Evolutionary conservation across 1,139 yeast genomes (phyloP).

Genomic region (Magnusiomyces clavatus): DNA sequence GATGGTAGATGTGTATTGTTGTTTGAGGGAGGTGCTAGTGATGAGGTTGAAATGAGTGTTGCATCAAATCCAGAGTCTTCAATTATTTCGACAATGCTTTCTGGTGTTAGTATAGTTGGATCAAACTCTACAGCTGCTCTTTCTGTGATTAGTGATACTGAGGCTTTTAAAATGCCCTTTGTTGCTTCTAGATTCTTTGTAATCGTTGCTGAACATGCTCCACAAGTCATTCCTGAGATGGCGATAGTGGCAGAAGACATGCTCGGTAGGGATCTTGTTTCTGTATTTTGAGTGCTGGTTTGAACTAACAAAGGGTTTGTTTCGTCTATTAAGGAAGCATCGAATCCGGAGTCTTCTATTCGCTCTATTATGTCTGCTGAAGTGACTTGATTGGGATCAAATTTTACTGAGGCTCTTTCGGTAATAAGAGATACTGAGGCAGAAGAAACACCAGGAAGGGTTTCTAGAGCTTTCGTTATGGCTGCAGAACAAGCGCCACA

Average conservation of each 20-base stretch:
- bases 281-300: constrained; percentile 18
- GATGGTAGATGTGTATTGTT: not conserved
- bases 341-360: constrained; percentile 75
- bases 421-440: constrained; percentile 49
- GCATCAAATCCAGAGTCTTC: constrained; percentile 78
- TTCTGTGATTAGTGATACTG: constrained; percentile 68
- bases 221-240: constrained; percentile 64
- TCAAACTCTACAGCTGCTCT: constrained; percentile 54
- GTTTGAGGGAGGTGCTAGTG: constrained; percentile 1
- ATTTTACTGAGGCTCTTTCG: constrained; percentile 57
- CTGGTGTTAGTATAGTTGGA: constrained; percentile 28
- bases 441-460: constrained; percentile 39
- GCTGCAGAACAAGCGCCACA: constrained; percentile 75
- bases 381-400: constrained; percentile 31
- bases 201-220: constrained; percentile 66
- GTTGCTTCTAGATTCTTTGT: constrained; percentile 43
- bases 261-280: not conserved
- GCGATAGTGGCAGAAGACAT: constrained; percentile 15
- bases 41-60: constrained; percentile 27
- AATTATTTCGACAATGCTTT: constrained; percentile 40
- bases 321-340: constrained; percentile 35
- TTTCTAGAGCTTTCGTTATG: constrained; percentile 47
- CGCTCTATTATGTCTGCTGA: constrained; percentile 37
- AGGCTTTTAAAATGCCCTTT: constrained; percentile 44
- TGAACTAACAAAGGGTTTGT: constrained; percentile 26